phyloP scores from a whole-genome alignment of 108 stramenopile species.

The Pinguiococcus pyrenoidosus region DNA sequence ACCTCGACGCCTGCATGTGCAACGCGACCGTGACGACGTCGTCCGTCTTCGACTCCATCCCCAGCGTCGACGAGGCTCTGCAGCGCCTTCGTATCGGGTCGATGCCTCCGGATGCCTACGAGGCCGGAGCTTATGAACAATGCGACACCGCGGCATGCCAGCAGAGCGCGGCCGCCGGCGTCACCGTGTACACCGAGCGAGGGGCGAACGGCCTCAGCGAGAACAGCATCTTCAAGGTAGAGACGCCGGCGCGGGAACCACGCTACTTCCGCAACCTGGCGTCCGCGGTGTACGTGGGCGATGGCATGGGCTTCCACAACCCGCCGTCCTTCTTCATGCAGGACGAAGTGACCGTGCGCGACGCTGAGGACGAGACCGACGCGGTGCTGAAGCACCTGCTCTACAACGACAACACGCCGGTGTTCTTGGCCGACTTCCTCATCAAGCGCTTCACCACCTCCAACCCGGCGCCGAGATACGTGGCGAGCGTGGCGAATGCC shows the following conservation, averaged over 20 bases:
- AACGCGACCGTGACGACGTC: constrained; percentile 15
- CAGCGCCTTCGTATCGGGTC: background rate
- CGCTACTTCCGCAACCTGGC: no score
- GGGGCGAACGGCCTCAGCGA: background rate
- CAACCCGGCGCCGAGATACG: constrained; percentile 52
- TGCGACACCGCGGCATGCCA: no score
- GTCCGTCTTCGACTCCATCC: constrained; percentile 5
- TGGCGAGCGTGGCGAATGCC: constrained; percentile 32
- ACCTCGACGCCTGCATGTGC: constrained; percentile 23
- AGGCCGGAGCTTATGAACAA: no score
- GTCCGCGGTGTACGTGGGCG: no score
- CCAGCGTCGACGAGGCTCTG: background rate
- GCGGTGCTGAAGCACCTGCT: constrained; percentile 51
- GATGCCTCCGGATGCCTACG: no score
- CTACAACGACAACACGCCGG: constrained; percentile 39
- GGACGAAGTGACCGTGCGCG: constrained; percentile 17
- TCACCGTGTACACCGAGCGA: background rate
- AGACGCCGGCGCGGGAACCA: no score
- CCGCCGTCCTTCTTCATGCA: constrained; percentile 6
- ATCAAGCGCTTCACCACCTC: constrained; percentile 48
- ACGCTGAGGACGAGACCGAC: constrained; percentile 42
- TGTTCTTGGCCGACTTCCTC: constrained; percentile 51
- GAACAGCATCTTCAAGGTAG: background rate
- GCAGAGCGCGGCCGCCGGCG: background rate
- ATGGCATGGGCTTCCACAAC: no score